These are phyloP conservation scores for Cryptococcus maquisensis DNA, from an alignment of 1,284 basidiomycete species.

Conservation along the genomic window DNA sequence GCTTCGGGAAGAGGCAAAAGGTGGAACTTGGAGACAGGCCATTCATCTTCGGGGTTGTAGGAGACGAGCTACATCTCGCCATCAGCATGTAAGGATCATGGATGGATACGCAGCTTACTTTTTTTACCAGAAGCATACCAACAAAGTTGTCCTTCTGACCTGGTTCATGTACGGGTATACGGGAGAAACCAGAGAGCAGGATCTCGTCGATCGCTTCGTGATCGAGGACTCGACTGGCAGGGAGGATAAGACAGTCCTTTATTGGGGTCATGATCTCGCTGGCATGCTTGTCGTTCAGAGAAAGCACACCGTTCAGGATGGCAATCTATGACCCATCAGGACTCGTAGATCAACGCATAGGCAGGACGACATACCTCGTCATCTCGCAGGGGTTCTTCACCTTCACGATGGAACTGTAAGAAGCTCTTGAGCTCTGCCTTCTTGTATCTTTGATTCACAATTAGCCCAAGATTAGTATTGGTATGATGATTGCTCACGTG, in stretches of 20 bases:
- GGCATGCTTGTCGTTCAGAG: slow-evolving; percentile 77
- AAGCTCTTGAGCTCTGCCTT: slow-evolving; percentile 91
- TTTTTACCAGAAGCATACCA: slow-evolving; percentile 83
- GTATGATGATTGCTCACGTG: slow-evolving; percentile 34
- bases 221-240: slow-evolving; percentile 73
- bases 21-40: slow-evolving; percentile 68
- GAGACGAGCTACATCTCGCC: slow-evolving; percentile 67
- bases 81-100: not conserved
- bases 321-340: slow-evolving; percentile 57
- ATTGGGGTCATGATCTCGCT: slow-evolving; percentile 84
- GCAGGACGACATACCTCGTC: slow-evolving; percentile 54
- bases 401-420: slow-evolving; percentile 78
- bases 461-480: not conserved
- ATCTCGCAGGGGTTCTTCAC: slow-evolving; percentile 80
- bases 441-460: slow-evolving; percentile 64
- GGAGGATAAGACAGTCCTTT: slow-evolving; percentile 50
- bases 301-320: slow-evolving; percentile 82
- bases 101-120: slow-evolving; percentile 53
- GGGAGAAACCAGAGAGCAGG: slow-evolving; percentile 83
- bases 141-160: slow-evolving; percentile 71
- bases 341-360: not conserved
- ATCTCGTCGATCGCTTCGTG: slow-evolving; percentile 67
- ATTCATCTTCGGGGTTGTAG: slow-evolving; percentile 78
- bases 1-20: slow-evolving; percentile 89
- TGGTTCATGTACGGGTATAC: slow-evolving; percentile 84